phyloP scores from a whole-genome alignment of 2,329 filamentous ascomycete genomes.

The Fonsecaea nubica region DNA sequence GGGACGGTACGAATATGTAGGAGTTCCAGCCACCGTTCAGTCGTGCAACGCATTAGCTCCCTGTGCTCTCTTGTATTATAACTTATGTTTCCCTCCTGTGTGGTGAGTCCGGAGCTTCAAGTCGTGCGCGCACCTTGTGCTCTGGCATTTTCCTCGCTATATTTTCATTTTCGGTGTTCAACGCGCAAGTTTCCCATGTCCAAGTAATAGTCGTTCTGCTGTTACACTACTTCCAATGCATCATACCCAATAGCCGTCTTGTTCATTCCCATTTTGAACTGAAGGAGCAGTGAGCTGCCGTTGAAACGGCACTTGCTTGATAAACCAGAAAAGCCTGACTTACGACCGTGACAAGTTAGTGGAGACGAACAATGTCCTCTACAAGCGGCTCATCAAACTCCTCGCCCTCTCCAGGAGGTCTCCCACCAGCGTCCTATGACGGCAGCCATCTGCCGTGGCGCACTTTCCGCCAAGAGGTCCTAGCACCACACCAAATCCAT shows the following conservation, averaged over 20 bases:
- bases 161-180: neutral
- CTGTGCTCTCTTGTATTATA: neutral
- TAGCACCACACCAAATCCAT: constrained; percentile 30
- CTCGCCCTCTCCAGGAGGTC: constrained; percentile 15
- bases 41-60: neutral
- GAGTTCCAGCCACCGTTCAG: neutral
- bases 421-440: constrained; percentile 30
- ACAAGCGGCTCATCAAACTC: constrained; percentile 18
- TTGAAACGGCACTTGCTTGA: neutral
- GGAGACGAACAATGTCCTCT: constrained; percentile 12
- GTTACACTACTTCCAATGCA: neutral
- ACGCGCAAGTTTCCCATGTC: neutral
- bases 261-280: neutral
- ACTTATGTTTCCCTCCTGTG: neutral
- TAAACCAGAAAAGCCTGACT: neutral
- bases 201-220: neutral
- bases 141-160: neutral
- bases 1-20: too few relatives aligned
- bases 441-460: constrained; percentile 33
- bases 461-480: constrained; percentile 30
- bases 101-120: neutral
- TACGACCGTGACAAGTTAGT: too few relatives aligned
- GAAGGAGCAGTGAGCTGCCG: neutral
- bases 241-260: neutral
- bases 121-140: neutral